These are phyloP conservation scores for Pythium chondricola DNA, from an alignment of 352 stramenopile genomes.

Conservation along the genomic window DNA sequence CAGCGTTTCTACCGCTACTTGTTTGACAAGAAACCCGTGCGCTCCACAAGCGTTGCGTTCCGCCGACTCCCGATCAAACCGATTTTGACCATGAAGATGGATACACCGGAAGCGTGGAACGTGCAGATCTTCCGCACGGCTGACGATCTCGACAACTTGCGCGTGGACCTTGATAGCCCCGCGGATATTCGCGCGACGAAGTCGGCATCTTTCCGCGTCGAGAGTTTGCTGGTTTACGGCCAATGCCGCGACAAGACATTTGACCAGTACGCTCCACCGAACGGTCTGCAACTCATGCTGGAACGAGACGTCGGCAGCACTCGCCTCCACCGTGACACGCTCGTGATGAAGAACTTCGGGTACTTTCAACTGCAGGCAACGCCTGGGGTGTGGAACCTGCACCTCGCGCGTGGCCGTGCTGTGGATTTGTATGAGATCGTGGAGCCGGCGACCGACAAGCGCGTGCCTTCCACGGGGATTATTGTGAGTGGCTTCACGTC, in stretches of 20 bases:
- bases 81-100: constrained; percentile 91
- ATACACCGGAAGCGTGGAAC: constrained; percentile 91
- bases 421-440: constrained; percentile 80
- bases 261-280: constrained; percentile 73
- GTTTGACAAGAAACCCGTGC: constrained; percentile 52
- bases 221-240: constrained; percentile 87
- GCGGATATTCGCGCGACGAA: constrained; percentile 52
- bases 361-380: constrained; percentile 99
- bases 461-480: constrained; percentile 32
- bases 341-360: constrained; percentile 99
- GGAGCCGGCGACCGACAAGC: constrained; percentile 33
- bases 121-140: constrained; percentile 69
- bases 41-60: constrained; percentile 61
- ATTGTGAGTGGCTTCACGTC: constrained; percentile 86
- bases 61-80: constrained; percentile 72
- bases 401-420: constrained; percentile 78
- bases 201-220: constrained; percentile 79
- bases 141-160: constrained; percentile 92
- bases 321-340: constrained; percentile 87
- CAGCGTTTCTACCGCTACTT: constrained; percentile 92
- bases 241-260: constrained; percentile 86
- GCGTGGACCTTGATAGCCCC: constrained; percentile 52
- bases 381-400: constrained; percentile 92
- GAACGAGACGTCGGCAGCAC: constrained; percentile 55
- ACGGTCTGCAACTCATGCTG: constrained; percentile 90